Evolutionary conservation across 352 stramenopile genomes (phyloP).

Genomic region (Globisporangium parvum): DNA sequence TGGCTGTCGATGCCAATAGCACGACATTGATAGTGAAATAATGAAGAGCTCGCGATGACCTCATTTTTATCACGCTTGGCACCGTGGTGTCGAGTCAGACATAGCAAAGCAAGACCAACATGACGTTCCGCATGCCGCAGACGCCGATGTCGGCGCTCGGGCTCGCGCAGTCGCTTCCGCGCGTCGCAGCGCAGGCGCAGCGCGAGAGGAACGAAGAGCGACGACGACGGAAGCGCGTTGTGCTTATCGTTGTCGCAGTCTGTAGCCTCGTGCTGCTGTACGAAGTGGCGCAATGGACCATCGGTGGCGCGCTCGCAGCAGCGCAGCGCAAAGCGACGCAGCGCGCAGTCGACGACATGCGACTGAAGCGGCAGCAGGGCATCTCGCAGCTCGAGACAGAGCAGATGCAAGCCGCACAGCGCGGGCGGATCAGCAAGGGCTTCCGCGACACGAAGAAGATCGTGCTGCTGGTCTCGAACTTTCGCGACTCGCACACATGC

Average conservation of each 20-base stretch:
- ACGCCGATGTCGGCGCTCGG: slow-evolving; percentile 51
- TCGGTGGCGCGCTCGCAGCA: slow-evolving; percentile 26
- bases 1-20: no score
- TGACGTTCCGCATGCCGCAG: slow-evolving; percentile 27
- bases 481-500: slow-evolving; percentile 48
- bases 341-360: slow-evolving; percentile 20
- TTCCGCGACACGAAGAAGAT: slow-evolving; percentile 70
- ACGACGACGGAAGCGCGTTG: slow-evolving; percentile 14
- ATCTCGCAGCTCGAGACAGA: slow-evolving; percentile 15
- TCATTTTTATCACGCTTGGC: not conserved
- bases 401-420: slow-evolving; percentile 5
- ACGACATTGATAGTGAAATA: not conserved
- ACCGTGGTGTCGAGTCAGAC: no score
- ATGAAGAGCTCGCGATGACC: no score
- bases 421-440: slow-evolving; percentile 14
- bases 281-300: slow-evolving; percentile 34
- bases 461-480: slow-evolving; percentile 68
- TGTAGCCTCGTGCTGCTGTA: slow-evolving; percentile 25
- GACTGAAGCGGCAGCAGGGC: slow-evolving; percentile 17
- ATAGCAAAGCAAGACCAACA: no score
- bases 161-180: slow-evolving; percentile 36
- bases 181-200: slow-evolving; percentile 11
- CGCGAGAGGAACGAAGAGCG: slow-evolving; percentile 10
- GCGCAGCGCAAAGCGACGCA: slow-evolving; percentile 17
- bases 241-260: slow-evolving; percentile 17